Conservation (phyloP, 2,329 filamentous ascomycete genomes). For the Neurospora crassa region DNA sequence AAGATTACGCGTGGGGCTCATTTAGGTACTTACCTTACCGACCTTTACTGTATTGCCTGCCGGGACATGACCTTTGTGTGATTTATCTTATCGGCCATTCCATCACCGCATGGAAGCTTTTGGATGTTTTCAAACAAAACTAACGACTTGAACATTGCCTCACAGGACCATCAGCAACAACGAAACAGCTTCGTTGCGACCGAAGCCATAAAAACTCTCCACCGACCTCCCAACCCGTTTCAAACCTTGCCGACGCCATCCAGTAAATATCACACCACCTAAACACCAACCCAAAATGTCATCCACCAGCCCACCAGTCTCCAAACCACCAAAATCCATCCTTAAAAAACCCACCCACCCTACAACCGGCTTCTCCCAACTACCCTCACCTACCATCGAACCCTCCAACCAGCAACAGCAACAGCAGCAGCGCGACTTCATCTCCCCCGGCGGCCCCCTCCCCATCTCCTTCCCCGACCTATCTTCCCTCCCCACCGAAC, state of each 20-base stretch:
- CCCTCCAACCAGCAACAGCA: neutral
- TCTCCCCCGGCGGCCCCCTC: neutral
- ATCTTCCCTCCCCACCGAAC: slow-evolving; percentile 14
- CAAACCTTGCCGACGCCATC: neutral
- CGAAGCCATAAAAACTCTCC: neutral
- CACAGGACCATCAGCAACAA: neutral
- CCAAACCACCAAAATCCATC: slow-evolving; percentile 39
- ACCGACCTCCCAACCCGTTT: neutral
- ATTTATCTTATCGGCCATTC: neutral
- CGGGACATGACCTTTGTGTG: neutral
- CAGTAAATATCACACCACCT: neutral
- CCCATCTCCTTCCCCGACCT: slow-evolving; percentile 1
- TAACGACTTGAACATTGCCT: neutral
- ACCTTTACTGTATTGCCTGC: neutral
- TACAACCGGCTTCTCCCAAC: slow-evolving; percentile 31
- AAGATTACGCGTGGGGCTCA: neutral
- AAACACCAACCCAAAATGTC: neutral
- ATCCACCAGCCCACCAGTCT: neutral
- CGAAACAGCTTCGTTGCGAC: neutral
- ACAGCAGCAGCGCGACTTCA: neutral
- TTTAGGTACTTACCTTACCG: neutral
- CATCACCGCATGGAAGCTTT: neutral
- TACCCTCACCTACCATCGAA: slow-evolving; percentile 8
- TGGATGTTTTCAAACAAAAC: neutral
- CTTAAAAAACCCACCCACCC: slow-evolving; percentile 48